Conservation (phyloP, 2,329 filamentous ascomycete genomes). For the Amesomyces nigricolor region DNA sequence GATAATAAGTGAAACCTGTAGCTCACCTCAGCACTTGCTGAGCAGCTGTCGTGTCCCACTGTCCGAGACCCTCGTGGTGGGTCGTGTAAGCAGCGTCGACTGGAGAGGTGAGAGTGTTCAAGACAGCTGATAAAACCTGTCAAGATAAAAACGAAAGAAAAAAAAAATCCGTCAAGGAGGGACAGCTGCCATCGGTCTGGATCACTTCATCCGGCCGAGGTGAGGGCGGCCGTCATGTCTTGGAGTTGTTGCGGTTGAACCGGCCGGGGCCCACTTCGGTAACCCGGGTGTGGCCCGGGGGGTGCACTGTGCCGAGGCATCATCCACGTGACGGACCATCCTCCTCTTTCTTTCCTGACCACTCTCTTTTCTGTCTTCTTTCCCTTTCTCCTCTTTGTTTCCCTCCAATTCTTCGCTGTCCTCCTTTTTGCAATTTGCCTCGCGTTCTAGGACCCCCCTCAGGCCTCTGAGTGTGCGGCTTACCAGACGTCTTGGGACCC, state of each 20-base stretch:
- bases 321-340: not conserved
- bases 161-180: not conserved
- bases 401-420: too few species aligned
- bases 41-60: not conserved
- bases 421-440: too few species aligned
- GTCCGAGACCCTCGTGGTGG: too few species aligned
- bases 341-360: too few species aligned
- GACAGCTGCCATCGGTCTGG: not conserved
- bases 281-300: not conserved
- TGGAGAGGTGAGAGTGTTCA: too few species aligned
- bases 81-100: too few species aligned
- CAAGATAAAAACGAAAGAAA: not conserved
- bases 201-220: slow-evolving; percentile 1
- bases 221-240: not conserved
- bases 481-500: too few species aligned
- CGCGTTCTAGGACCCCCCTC: too few species aligned
- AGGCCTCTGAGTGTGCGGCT: too few species aligned
- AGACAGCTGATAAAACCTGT: too few species aligned
- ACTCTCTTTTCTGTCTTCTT: too few species aligned
- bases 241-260: not conserved
- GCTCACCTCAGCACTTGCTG: not conserved
- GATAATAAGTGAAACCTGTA: not conserved
- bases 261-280: slow-evolving; percentile 7
- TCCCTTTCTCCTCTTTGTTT: too few species aligned
- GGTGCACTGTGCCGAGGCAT: slow-evolving; percentile 7